A percentile compares a stretch with the other conserved stretches of the same genome.
Conservation (phyloP, 2,329 filamentous ascomycete genomes). For the Aspergillus ruber region DNA sequence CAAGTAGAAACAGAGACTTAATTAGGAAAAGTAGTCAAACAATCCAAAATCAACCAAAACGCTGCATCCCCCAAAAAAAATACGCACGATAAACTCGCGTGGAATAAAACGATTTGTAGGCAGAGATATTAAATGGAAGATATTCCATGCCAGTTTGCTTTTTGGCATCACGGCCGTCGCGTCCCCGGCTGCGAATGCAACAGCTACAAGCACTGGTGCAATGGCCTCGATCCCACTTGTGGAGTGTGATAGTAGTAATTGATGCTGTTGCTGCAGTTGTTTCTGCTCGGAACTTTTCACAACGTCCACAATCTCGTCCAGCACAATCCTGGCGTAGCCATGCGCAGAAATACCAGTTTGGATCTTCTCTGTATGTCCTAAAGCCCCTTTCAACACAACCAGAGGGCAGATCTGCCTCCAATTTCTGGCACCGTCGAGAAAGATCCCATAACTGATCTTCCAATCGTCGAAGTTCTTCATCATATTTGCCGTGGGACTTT, state of each 20-base stretch:
- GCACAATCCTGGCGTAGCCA: constrained; percentile 6
- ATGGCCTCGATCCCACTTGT: neutral
- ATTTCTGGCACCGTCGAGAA: too few species aligned
- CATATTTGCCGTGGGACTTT: neutral
- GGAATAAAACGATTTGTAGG: neutral
- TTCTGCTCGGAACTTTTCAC: neutral
- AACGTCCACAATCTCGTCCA: constrained; percentile 4
- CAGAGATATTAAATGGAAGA: neutral
- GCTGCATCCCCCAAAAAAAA: neutral
- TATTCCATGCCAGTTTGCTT: neutral
- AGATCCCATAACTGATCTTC: too few species aligned
- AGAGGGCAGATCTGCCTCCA: neutral
- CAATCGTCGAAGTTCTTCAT: neutral
- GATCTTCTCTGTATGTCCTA: neutral
- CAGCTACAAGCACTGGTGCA: neutral
- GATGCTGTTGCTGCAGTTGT: neutral
- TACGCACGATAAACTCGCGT: neutral
- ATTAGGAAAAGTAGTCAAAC: neutral
- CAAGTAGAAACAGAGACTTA: neutral
- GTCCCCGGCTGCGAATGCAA: neutral
- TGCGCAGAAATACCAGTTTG: neutral
- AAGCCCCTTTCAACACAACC: neutral
- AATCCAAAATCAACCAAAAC: neutral
- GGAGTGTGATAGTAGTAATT: neutral
- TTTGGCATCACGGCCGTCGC: neutral